Evolutionary conservation across 2,329 filamentous ascomycete species (phyloP).

Genomic region (Hyphodiscus sp.): DNA sequence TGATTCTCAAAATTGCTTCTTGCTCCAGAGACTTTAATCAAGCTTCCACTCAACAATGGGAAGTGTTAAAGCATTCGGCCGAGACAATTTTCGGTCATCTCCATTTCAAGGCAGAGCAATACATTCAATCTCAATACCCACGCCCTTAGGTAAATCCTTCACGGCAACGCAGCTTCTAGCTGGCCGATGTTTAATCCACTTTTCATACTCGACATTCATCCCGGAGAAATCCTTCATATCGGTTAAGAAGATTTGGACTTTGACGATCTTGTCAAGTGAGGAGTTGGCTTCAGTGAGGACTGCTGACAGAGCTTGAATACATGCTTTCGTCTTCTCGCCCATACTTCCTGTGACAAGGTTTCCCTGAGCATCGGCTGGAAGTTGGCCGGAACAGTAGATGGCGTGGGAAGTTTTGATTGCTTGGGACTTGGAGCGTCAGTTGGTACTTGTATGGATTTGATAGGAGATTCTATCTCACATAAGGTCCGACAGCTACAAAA

Average conservation of each 20-base stretch:
- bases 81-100: too few species aligned
- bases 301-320: constrained; percentile 72
- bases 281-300: constrained; percentile 80
- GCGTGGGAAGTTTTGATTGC: constrained; percentile 59
- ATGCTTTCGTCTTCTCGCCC: constrained; percentile 54
- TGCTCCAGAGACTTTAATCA: too few species aligned
- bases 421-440: constrained; percentile 44
- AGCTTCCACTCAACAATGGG: too few species aligned
- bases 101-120: constrained; percentile 56
- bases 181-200: constrained; percentile 78
- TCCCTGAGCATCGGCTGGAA: constrained; percentile 25
- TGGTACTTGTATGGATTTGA: neutral
- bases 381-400: constrained; percentile 59
- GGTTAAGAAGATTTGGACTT: constrained; percentile 85
- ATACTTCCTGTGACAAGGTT: constrained; percentile 40
- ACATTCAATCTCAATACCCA: constrained; percentile 85
- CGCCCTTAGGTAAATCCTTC: constrained; percentile 79
- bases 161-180: constrained; percentile 87
- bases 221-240: constrained; percentile 85
- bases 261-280: constrained; percentile 73
- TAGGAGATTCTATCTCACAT: constrained; percentile 38
- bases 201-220: constrained; percentile 82
- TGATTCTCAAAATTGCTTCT: too few species aligned
- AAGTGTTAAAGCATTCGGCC: too few species aligned
- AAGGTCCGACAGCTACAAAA: constrained; percentile 51